A percentile compares a stretch with the other conserved stretches of the same genome.
Conservation (phyloP, 2,329 filamentous ascomycete species). For the Periconia digitata region DNA sequence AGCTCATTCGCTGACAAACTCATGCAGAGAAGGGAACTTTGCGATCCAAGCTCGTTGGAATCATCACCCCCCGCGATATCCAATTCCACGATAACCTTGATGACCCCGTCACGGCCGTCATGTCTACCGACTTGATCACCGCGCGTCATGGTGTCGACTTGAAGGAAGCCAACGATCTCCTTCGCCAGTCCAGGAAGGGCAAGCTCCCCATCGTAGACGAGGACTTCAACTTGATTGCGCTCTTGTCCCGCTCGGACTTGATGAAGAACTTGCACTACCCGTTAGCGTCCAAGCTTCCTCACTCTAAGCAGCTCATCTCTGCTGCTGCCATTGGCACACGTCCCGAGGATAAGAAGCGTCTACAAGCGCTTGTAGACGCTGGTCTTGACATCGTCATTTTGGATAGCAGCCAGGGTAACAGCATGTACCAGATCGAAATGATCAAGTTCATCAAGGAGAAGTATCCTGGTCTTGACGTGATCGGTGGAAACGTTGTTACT, state of each 20-base stretch:
- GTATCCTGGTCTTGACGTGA: constrained; percentile 86
- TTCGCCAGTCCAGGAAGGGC: constrained; percentile 96
- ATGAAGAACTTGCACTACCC: constrained; percentile 99
- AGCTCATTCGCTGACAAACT: constrained; percentile 23
- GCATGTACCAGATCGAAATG: constrained; percentile 98
- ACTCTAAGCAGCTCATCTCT: constrained; percentile 96
- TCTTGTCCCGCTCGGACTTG: constrained; percentile 70
- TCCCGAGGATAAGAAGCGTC: constrained; percentile 84
- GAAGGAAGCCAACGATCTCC: constrained; percentile 85
- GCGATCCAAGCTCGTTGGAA: constrained; percentile 93
- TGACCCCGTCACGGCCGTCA: constrained; percentile 80
- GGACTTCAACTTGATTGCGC: constrained; percentile 69
- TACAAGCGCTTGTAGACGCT: constrained; percentile 87
- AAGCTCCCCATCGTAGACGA: constrained; percentile 92
- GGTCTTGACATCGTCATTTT: constrained; percentile 94
- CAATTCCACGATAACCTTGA: constrained; percentile 83
- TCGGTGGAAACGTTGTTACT: constrained; percentile 97
- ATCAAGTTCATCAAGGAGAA: constrained; percentile 91
- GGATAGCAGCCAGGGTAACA: constrained; percentile 97
- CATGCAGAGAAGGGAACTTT: constrained; percentile 81
- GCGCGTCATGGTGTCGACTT: constrained; percentile 81
- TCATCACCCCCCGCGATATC: constrained; percentile 96
- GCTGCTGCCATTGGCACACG: constrained; percentile 94
- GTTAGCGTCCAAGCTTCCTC: constrained; percentile 89
- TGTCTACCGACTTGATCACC: constrained; percentile 93